These are phyloP conservation scores for Cucumis hystrix DNA, from an alignment of 306 rosid species.

Conservation along the genomic window DNA sequence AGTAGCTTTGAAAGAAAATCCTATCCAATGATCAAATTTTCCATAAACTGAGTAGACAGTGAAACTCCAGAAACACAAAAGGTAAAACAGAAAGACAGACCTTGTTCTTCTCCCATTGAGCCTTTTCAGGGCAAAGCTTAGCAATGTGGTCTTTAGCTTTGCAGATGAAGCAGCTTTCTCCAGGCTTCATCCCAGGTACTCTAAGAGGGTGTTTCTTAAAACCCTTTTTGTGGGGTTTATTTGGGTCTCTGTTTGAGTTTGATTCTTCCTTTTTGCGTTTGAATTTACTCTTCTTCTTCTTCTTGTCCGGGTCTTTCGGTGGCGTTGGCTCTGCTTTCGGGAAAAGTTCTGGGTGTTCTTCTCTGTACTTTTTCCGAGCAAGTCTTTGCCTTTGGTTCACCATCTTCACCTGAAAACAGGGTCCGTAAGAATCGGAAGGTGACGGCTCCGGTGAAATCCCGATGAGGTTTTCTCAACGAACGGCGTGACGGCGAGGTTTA, in stretches of 20 bases:
- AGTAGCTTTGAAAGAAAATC: neutral
- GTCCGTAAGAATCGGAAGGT: neutral
- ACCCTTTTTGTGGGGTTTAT: slow-evolving; percentile 15
- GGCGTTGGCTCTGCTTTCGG: slow-evolving; percentile 38
- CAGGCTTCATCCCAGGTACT: slow-evolving; percentile 96
- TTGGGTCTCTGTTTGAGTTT: slow-evolving; percentile 16
- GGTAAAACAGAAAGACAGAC: slow-evolving; percentile 3
- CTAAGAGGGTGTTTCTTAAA: slow-evolving; percentile 50
- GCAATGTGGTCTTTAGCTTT: slow-evolving; percentile 63
- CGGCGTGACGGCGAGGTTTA: neutral
- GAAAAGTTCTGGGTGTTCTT: slow-evolving; percentile 35
- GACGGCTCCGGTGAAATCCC: neutral
- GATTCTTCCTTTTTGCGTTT: slow-evolving; percentile 31
- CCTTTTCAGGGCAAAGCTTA: slow-evolving; percentile 54
- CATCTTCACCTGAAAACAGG: slow-evolving; percentile 25
- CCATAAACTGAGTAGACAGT: neutral
- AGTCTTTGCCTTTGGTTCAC: slow-evolving; percentile 66
- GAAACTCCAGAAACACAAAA: neutral
- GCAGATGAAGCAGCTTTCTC: slow-evolving; percentile 82
- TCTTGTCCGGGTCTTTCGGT: slow-evolving; percentile 37
- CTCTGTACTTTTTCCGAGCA: slow-evolving; percentile 51
- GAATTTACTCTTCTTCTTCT: slow-evolving; percentile 27
- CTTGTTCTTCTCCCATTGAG: slow-evolving; percentile 73
- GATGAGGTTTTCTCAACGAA: neutral
- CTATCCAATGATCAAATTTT: neutral